Evolutionary conservation across 2,329 filamentous ascomycete species (phyloP), one percentile per base, ranked within the genome.

Genomic region (Blastomyces percursus): DNA sequence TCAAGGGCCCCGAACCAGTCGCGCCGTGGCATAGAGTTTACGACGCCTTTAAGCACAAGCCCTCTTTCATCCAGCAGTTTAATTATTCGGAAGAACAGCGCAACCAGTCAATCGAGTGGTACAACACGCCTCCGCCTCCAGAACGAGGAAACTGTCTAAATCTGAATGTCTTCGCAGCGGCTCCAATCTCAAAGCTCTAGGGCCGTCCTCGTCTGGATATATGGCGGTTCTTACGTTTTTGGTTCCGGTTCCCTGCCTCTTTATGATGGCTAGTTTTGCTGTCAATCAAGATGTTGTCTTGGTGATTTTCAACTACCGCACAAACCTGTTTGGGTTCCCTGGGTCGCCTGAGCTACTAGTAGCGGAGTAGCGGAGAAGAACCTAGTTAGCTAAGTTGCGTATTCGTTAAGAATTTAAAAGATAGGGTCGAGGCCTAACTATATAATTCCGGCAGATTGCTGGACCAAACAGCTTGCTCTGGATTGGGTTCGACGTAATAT

Each of bases 291-390:
- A 71, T 62, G 66, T 74, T 24, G 68, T 74, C 51, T 62, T 74
- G 3, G 71, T 73, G 4, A 65, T 69, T 1, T 51, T 68, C 6
- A 73, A 73, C 58, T 74, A 74, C 62, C 67, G 72, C 4, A 72
- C 70, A 9, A 71, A 71, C 59, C 73, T 74, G n/a, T 78, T 78
- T 65, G 76, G 76, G 12, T 79, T 78, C 64, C 73, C 76, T 19
- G 70, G 67, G 32, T 71, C 71, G 21, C 74, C 74, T 50, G 71
- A 75, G 61, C 62, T 77, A 9, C 73, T 74, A 30, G n/a, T 32
- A 54, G 63, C 44, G 64, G n/a, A n/a, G n/a, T n/a, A n/a, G 27
- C 27, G 27, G 68, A 66, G 48, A 65, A 35, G 67, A 71, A 66
- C 66, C 63, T 64, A 14, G 60, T n/a, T n/a, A n/a, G 60, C 48